Percentiles rank a stretch among this genome's conserved stretches.
phyloP scores from a whole-genome alignment of 2,329 filamentous ascomycete species.

The Aspergillus awamori region DNA sequence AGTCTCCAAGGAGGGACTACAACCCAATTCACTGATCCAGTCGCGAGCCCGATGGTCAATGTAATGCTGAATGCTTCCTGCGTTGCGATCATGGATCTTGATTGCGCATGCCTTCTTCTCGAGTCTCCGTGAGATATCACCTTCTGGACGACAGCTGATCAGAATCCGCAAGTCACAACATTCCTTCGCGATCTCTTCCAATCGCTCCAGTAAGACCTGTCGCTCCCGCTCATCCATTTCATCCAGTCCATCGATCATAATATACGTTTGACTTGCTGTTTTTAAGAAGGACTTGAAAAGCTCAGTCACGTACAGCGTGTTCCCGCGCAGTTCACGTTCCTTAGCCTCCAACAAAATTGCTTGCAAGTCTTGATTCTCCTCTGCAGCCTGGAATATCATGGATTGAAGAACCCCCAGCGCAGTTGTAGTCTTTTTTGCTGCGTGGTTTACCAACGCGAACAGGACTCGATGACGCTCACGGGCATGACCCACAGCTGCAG shows the following conservation, averaged over 20 bases:
- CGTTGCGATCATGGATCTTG: conserved; percentile 9
- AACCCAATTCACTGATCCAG: background rate
- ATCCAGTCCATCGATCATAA: conserved; percentile 36
- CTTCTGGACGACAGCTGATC: conserved; percentile 12
- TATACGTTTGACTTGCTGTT: conserved; percentile 21
- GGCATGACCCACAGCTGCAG: conserved; percentile 18
- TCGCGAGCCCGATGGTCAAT: background rate
- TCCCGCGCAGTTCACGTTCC: conserved; percentile 17
- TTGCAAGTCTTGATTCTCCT: conserved; percentile 24
- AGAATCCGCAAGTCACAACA: conserved; percentile 9
- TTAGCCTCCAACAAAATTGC: conserved; percentile 23
- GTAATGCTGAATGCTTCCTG: conserved; percentile 10
- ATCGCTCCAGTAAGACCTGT: conserved; percentile 10
- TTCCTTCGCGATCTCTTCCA: background rate
- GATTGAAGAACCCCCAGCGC: conserved; percentile 26
- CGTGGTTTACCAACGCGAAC: conserved; percentile 16
- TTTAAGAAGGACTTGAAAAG: conserved; percentile 24
- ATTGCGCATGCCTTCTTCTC: background rate
- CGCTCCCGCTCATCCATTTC: conserved; percentile 28
- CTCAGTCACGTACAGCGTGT: conserved; percentile 22
- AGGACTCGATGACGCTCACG: background rate
- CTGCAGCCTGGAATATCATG: conserved; percentile 29
- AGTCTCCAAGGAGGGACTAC: background rate
- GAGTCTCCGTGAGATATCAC: conserved; percentile 3
- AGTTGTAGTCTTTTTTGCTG: conserved; percentile 11